Conservation (phyloP, 306 rosid genomes). For the Prosopis cineraria region DNA sequence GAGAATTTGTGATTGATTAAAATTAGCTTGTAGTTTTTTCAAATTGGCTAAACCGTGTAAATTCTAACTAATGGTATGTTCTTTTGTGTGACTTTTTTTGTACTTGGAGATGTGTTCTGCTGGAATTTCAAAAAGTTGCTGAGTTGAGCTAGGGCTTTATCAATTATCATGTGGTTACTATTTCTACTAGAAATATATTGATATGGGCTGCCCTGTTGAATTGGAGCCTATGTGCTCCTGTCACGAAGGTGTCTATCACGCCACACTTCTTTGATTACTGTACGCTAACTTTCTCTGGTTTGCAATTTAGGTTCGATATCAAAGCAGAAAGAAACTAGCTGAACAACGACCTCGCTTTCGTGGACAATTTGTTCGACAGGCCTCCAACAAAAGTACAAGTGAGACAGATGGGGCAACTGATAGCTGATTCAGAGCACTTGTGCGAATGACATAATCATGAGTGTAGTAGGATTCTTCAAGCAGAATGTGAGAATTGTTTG, state of each 20-base stretch:
- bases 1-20: neutral
- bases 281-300: conserved; percentile 30
- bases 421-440: conserved; percentile 44
- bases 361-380: conserved; percentile 71
- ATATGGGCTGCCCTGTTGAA: neutral
- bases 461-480: conserved; percentile 29
- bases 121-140: neutral
- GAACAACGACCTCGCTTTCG: conserved; percentile 74
- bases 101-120: neutral
- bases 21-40: neutral
- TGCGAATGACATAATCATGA: conserved; percentile 7
- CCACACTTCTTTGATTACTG: neutral
- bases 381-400: conserved; percentile 50
- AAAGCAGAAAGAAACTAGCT: conserved; percentile 71
- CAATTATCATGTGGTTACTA: neutral
- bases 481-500: conserved; percentile 19
- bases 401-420: conserved; percentile 55
- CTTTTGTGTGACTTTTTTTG: neutral
- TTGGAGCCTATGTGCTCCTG: neutral
- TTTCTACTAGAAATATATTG: neutral
- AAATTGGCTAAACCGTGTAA: neutral
- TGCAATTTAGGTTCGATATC: conserved; percentile 65
- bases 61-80: neutral
- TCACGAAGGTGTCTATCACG: neutral
- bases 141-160: conserved; percentile 6